A percentile compares a stretch with the other conserved stretches of the same genome.
Conservation (phyloP, 2,329 filamentous ascomycete genomes). For the Coniella lustricola region DNA sequence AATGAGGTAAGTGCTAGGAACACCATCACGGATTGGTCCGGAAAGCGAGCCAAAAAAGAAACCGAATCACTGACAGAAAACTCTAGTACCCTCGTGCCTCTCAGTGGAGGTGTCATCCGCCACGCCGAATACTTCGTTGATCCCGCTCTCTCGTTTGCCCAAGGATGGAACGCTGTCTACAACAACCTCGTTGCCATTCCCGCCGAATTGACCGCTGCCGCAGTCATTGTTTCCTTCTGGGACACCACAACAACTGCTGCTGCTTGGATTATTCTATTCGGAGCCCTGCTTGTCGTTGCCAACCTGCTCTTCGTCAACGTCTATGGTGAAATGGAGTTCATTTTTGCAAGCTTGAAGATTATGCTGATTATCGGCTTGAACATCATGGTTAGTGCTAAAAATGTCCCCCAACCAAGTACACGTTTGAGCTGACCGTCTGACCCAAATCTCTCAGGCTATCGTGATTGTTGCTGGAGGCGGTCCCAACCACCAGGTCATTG, state of each 20-base stretch:
- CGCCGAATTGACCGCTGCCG: slow-evolving; percentile 17
- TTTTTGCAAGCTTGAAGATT: slow-evolving; percentile 10
- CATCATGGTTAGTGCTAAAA: slow-evolving; percentile 3
- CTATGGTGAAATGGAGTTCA: slow-evolving; percentile 11
- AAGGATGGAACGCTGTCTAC: slow-evolving; percentile 12
- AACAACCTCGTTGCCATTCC: slow-evolving; percentile 14
- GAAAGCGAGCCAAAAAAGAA: neutral
- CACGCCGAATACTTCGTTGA: slow-evolving; percentile 13
- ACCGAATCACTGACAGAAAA: neutral
- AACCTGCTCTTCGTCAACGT: slow-evolving; percentile 4
- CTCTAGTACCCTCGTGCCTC: slow-evolving; percentile 7
- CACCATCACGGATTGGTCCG: too few species aligned
- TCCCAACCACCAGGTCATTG: slow-evolving; percentile 18
- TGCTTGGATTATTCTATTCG: slow-evolving; percentile 8
- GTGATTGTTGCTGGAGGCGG: slow-evolving; percentile 19
- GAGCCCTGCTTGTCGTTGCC: slow-evolving; percentile 2
- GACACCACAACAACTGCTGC: neutral
- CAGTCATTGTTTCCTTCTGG: slow-evolving; percentile 10
- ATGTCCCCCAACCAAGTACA: neutral
- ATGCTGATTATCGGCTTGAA: slow-evolving; percentile 3
- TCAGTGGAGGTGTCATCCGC: slow-evolving; percentile 9
- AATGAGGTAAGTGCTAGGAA: neutral
- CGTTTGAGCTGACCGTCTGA: neutral
- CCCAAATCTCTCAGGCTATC: neutral
- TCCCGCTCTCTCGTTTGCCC: slow-evolving; percentile 12